Evolutionary conservation across 441 rosid species (phyloP), one percentile per base, ranked within the genome.

Genomic region (Cnidoscolus chayamansa): DNA sequence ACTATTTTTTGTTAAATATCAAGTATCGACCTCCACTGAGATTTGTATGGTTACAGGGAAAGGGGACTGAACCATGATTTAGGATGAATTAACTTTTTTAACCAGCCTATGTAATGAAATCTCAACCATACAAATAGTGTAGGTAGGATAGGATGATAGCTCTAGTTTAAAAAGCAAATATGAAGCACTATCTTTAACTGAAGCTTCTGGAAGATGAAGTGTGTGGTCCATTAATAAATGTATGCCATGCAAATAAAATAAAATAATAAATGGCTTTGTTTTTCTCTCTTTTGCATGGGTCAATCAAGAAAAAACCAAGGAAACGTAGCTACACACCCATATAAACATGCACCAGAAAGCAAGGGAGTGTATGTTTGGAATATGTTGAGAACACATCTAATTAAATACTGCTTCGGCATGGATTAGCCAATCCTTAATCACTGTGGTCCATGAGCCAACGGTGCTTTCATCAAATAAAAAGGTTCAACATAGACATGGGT

Each of bases 381-480:
- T 40, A 40, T 20, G 17, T 25, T 35, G 53, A 32, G 16, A 17
- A 45, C 50, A 50, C 30, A 51, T 71, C 53, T 20, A 68, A 17
- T 45, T 40, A 51, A 51, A 35, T 4, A 50, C 9, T 19, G 53
- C 17, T 63, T 62, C 30, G 3, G 50, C 11, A 15, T 15, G 65
- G 0, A 43, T 9, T 49, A 59, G 31, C 17, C 35, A 35, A 49
- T 60, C 56, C 56, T 48, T 17, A 10, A 25, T 43, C 51, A 25
- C 25, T 25, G 25, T 62, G 51, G 71, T 17, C 49, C 58, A 50
- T 58, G 32, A 47, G 62, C 72, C 68, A 65, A 56, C 55, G 17
- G 37, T 50, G 31, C 25, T 45, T 50, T 63, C 65, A 74, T 47
- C 56, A 62, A 50, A 43, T 35, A 17, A 58, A 59, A 69, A 40